phyloP scores from a whole-genome alignment of 2,329 filamentous ascomycete species.

The Nemania abortiva region DNA sequence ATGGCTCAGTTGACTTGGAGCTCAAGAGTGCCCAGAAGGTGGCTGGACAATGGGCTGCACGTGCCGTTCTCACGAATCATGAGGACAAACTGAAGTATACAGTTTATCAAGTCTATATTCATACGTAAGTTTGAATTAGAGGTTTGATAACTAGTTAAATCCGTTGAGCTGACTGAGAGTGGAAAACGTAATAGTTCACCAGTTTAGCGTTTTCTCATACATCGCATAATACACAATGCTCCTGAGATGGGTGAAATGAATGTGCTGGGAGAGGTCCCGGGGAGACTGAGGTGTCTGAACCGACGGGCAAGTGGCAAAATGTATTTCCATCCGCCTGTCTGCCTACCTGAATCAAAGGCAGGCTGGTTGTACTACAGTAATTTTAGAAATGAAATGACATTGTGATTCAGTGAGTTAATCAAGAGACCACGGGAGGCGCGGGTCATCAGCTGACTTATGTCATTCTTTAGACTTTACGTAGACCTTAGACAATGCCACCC shows the following conservation, averaged over 20 bases:
- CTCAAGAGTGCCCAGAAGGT: conserved; percentile 40
- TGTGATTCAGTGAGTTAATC: conserved; percentile 17
- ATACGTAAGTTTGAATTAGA: conserved; percentile 25
- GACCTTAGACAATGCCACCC: conserved; percentile 8
- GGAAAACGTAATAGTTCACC: not conserved
- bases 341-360: conserved; percentile 1
- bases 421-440: conserved; percentile 24
- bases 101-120: conserved; percentile 53
- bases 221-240: not conserved
- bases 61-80: conserved; percentile 44
- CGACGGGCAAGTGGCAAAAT: conserved; percentile 12
- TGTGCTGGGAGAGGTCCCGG: not conserved
- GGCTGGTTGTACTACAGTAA: not conserved
- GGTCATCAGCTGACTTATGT: conserved; percentile 38
- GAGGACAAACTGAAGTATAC: conserved; percentile 46
- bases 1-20: conserved; percentile 47
- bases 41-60: conserved; percentile 50
- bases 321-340: not conserved
- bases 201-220: not conserved
- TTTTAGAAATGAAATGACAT: conserved; percentile 19
- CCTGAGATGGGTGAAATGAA: not conserved
- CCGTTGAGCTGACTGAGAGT: not conserved
- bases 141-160: not conserved
- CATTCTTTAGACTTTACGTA: conserved; percentile 20
- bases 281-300: not conserved